Base-by-base conservation (phyloP, 768 basidiomycete genomes). In the Russula virescens region DNA sequence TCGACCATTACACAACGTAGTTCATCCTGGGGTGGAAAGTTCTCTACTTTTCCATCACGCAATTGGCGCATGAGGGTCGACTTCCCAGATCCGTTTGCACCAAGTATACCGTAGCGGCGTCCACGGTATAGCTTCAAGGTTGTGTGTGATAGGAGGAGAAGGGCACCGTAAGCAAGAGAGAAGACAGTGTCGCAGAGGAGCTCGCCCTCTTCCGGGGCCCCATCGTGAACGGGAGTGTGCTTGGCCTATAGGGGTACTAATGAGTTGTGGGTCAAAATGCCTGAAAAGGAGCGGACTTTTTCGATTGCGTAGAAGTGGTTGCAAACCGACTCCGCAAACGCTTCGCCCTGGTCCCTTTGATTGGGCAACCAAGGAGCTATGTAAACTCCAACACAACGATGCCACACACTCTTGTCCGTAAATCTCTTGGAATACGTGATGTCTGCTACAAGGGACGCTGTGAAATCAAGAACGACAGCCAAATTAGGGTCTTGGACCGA, bases 81-180 rank as follows among this genome's bases (percentile, higher is more conserved):
- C 76, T 98, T 98, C 67, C 96, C 96, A 61, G 91, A 88, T 64
- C 96, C 96, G 73, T 98, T 98, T n/a, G 89, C 81, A 31, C 94
- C 96, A 51, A 96, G 86, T 68, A 98, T 93, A 71, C 96, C 95
- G 75, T 98, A 98, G 65, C 95, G 84, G 68, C 86, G 85, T 31
- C 95, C 96, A 69, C 93, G 90, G 72, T 91, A 80, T 61, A 98
- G 83, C 63, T 90, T 88, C 62, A 98, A 81, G 31, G 82, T 88
- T 26, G 96, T 98, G 75, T 98, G 95, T 49, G 96, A 98, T 67
- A 98, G 83, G 65, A 98, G 83, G 9, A 98, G 81, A 51, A 98
- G 82, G 55, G 95, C 92, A 68, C 96, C 96, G 72, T 98, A 98
- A 21, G 96, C 94, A 64, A 98, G 81, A 26, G 94, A 97, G 78